phyloP scores from a whole-genome alignment of 1,284 basidiomycete genomes.

The Amylostereum chailletii region DNA sequence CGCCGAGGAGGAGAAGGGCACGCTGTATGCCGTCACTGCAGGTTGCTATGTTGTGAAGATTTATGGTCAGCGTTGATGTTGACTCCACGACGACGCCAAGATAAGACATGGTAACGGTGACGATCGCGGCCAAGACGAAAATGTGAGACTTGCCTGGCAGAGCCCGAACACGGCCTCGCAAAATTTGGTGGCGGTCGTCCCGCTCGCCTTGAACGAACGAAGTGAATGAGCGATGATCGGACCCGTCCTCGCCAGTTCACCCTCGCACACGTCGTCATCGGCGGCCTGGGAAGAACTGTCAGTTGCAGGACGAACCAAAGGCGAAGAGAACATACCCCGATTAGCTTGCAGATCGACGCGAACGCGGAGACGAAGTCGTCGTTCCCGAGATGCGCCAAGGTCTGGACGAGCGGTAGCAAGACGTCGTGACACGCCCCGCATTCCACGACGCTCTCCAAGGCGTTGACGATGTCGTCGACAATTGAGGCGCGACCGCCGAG shows the following conservation, averaged over 20 bases:
- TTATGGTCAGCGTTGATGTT: too few species aligned
- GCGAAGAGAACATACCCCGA: slow-evolving; percentile 20
- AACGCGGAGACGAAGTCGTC: slow-evolving; percentile 30
- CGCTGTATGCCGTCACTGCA: slow-evolving; percentile 30
- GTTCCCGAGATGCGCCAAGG: slow-evolving; percentile 34
- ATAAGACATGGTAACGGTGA: too few species aligned
- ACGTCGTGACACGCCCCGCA: slow-evolving; percentile 40
- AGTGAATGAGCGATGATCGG: slow-evolving; percentile 52
- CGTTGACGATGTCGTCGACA: slow-evolving; percentile 30
- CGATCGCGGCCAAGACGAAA: background rate
- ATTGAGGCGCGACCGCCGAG: slow-evolving; percentile 11
- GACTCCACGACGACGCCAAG: background rate
- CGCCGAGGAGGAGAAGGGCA: slow-evolving; percentile 34
- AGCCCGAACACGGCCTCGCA: slow-evolving; percentile 50
- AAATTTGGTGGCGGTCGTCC: slow-evolving; percentile 43
- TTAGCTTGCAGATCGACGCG: slow-evolving; percentile 30
- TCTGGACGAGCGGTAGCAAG: slow-evolving; percentile 29
- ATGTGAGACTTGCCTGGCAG: slow-evolving; percentile 30
- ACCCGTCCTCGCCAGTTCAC: slow-evolving; percentile 38
- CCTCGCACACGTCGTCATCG: slow-evolving; percentile 45
- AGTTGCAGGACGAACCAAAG: background rate
- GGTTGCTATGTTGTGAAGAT: slow-evolving; percentile 6
- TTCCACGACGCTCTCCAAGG: slow-evolving; percentile 30
- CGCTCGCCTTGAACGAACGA: slow-evolving; percentile 35
- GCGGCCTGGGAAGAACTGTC: slow-evolving; percentile 18